Conservation (phyloP, 345 rosid genomes). For the Ceriops tagal region DNA sequence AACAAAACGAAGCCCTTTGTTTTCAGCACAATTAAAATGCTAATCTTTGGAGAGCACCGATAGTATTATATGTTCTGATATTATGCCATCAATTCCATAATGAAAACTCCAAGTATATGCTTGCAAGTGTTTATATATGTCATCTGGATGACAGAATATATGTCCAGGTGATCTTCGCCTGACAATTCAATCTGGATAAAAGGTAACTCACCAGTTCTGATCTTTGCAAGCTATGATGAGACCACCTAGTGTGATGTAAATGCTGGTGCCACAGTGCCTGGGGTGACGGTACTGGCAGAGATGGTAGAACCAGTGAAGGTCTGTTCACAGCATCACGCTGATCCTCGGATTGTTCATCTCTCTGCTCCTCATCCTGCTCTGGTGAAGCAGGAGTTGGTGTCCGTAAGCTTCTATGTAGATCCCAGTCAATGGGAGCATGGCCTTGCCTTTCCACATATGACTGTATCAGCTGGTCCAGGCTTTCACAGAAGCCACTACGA, state of each 20-base stretch:
- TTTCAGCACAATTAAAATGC: neutral
- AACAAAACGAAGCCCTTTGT: neutral
- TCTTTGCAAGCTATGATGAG: constrained; percentile 84
- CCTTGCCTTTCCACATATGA: constrained; percentile 92
- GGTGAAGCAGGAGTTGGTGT: constrained; percentile 57
- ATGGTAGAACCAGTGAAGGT: constrained; percentile 59
- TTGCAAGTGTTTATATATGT: no score
- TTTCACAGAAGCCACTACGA: constrained; percentile 98
- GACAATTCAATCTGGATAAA: neutral
- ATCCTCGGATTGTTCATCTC: constrained; percentile 55
- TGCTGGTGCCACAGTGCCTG: constrained; percentile 95
- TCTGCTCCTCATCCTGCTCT: constrained; percentile 58
- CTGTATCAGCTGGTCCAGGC: constrained; percentile 90
- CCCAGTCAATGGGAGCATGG: constrained; percentile 89
- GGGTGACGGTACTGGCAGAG: constrained; percentile 88
- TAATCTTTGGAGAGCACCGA: no score
- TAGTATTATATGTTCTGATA: no score
- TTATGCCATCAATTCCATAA: no score
- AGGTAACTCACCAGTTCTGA: constrained; percentile 73
- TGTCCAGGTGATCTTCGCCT: no score
- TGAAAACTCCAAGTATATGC: no score
- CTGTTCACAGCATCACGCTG: constrained; percentile 46
- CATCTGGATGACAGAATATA: neutral
- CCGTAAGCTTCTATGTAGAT: constrained; percentile 70
- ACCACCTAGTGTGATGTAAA: constrained; percentile 76